Evolutionary conservation across 2,329 filamentous ascomycete species (phyloP).

Genomic region (Trichoderma aggressivum): DNA sequence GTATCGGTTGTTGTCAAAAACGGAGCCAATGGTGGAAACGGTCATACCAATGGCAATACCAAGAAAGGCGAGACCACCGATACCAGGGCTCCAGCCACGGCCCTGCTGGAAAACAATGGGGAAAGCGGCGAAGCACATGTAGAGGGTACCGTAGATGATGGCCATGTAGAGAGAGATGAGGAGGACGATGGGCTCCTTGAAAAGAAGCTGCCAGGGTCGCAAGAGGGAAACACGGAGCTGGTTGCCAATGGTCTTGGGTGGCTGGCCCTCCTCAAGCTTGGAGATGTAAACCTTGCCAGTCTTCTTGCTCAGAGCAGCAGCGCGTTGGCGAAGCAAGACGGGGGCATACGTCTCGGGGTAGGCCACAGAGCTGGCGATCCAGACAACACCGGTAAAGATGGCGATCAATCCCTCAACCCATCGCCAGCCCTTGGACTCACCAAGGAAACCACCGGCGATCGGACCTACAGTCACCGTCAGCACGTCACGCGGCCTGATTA

Average conservation of each 20-base stretch:
- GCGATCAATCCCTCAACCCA: conserved; percentile 63
- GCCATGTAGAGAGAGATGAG: conserved; percentile 63
- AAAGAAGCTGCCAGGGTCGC: conserved; percentile 62
- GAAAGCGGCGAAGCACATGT: conserved; percentile 53
- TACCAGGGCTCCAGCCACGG: conserved; percentile 56
- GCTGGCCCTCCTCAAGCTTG: conserved; percentile 43
- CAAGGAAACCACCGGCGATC: conserved; percentile 61
- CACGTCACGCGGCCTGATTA: not conserved
- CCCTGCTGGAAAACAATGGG: conserved; percentile 60
- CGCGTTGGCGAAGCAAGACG: conserved; percentile 52
- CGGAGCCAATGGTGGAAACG: conserved; percentile 50
- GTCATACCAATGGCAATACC: conserved; percentile 64
- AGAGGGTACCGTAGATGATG: conserved; percentile 54
- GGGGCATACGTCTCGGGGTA: conserved; percentile 62
- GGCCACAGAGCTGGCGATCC: conserved; percentile 48
- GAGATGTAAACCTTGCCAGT: conserved; percentile 57
- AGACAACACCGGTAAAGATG: conserved; percentile 58
- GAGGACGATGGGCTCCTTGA: conserved; percentile 64
- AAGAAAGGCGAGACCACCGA: conserved; percentile 60
- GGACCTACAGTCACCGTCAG: conserved; percentile 41
- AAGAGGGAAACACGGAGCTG: conserved; percentile 56
- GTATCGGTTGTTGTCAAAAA: conserved; percentile 55
- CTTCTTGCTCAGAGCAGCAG: conserved; percentile 45
- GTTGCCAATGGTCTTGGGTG: conserved; percentile 40
- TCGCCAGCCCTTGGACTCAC: conserved; percentile 58